These are phyloP conservation scores for Talaromyces thailandensis DNA, from an alignment of 495 filamentous ascomycete species.

Conservation along the genomic window DNA sequence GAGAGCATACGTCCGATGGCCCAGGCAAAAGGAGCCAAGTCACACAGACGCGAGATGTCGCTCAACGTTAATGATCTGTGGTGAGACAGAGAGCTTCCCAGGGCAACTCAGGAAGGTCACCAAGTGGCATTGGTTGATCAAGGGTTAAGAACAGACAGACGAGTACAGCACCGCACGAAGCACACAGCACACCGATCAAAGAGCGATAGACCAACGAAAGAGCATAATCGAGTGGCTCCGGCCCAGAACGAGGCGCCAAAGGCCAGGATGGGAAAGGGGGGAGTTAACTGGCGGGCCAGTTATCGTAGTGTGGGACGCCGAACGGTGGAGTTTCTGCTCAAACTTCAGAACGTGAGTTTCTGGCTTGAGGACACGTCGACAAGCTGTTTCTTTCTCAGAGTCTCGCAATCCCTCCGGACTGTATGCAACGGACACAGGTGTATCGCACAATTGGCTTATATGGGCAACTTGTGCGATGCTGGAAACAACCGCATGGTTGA, in stretches of 20 bases:
- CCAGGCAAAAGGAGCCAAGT: neutral
- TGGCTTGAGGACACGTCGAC: slow-evolving; percentile 1
- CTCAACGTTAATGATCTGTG: neutral
- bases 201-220: neutral
- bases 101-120: neutral
- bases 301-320: slow-evolving; percentile 1
- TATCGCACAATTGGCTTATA: neutral
- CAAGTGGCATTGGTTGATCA: neutral
- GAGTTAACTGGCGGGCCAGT: neutral
- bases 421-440: neutral
- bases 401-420: neutral
- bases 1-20: neutral
- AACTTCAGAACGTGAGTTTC: neutral
- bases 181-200: slow-evolving; percentile 1
- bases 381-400: neutral
- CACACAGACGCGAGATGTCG: slow-evolving; percentile 2
- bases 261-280: neutral
- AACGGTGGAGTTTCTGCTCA: neutral
- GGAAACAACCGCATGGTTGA: neutral
- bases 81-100: neutral
- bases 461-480: neutral
- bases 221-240: neutral
- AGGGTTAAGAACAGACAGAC: neutral
- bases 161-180: neutral
- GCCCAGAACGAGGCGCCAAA: neutral